A percentile compares a stretch with the other conserved stretches of the same genome.
Evolutionary conservation across 768 basidiomycete genomes (phyloP).

Genomic region (Leccinellum luteum): DNA sequence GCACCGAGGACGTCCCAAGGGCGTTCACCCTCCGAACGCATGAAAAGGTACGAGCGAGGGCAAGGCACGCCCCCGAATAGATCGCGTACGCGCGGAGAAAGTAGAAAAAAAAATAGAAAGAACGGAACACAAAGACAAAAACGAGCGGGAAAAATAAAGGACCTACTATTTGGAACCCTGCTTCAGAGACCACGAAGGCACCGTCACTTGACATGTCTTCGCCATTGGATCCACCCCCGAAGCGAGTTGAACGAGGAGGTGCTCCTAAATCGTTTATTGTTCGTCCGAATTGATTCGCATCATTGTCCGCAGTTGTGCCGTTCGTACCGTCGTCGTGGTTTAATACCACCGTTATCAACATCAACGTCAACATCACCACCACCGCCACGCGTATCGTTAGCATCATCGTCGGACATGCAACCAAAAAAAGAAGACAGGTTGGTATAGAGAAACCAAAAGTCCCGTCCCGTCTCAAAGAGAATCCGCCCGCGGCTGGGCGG

Average conservation of each 20-base stretch:
- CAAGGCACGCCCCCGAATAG: background rate
- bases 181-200: slow-evolving; percentile 27
- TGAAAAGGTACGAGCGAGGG: background rate
- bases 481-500: too few species aligned
- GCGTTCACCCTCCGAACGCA: background rate
- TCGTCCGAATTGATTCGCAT: background rate
- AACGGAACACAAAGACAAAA: background rate
- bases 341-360: background rate
- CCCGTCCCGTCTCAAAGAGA: background rate
- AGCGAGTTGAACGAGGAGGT: slow-evolving; percentile 41
- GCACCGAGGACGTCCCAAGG: background rate
- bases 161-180: slow-evolving; percentile 35
- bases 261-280: slow-evolving; percentile 29
- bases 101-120: background rate
- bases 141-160: background rate
- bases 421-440: background rate
- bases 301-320: background rate
- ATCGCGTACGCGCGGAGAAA: background rate
- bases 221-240: slow-evolving; percentile 38
- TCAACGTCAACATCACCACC: background rate
- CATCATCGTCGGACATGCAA: background rate
- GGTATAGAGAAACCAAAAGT: background rate
- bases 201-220: slow-evolving; percentile 23
- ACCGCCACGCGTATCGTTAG: background rate
- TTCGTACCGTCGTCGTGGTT: background rate